phyloP scores from a whole-genome alignment of 768 basidiomycete species.

The Leccinum uliginosum region DNA sequence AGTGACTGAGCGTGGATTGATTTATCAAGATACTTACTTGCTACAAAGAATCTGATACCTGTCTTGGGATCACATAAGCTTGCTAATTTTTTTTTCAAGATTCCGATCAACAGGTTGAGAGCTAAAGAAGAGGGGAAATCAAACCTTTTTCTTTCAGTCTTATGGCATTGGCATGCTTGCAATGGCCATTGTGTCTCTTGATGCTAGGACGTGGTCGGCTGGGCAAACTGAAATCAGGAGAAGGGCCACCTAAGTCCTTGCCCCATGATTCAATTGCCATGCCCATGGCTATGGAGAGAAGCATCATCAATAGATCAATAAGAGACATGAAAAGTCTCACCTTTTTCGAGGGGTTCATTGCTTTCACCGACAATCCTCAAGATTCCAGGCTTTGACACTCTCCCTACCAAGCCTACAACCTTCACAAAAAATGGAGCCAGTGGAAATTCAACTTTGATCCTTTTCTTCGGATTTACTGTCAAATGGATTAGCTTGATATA shows the following conservation, averaged over 20 bases:
- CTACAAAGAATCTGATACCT: conserved; percentile 9
- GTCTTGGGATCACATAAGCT: neutral
- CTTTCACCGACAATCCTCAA: neutral
- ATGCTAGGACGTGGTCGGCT: neutral
- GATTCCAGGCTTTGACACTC: neutral
- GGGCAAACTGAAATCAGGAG: neutral
- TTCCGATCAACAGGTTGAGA: neutral
- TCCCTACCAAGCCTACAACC: neutral
- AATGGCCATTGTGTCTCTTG: neutral
- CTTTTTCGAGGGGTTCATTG: neutral
- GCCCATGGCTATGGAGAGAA: neutral
- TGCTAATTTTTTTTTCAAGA: neutral
- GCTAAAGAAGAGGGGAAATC: neutral
- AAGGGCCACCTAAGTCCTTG: no score
- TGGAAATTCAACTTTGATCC: neutral
- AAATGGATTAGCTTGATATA: neutral
- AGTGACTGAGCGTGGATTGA: neutral
- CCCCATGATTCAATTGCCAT: neutral
- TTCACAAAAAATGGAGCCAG: neutral
- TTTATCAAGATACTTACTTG: conserved; percentile 3
- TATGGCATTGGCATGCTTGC: conserved; percentile 7
- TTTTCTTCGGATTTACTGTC: neutral
- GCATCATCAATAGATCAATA: neutral
- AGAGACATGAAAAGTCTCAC: neutral
- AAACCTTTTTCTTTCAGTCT: conserved; percentile 1